Evolutionary conservation across 306 rosid species (phyloP), one percentile per base, ranked within the genome.

Genomic region (Trifolium repens): DNA sequence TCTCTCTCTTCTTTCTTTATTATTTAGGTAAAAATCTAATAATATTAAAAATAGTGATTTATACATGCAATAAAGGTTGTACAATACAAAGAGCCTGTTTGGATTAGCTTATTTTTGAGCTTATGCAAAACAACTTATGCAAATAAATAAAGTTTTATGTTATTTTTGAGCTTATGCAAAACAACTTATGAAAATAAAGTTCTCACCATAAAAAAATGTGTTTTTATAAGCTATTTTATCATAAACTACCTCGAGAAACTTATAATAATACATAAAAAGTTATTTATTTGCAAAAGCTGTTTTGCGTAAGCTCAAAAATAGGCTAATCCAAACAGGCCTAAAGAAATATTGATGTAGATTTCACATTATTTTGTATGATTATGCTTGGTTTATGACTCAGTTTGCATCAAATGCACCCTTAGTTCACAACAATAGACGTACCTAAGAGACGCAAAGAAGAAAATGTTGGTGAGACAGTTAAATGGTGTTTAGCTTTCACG

Each of bases 41-140:
- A 54, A 19, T 24, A 54, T 54, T 19, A 22, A 54, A 54, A 8
- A 54, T 19, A 5, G 19, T 54, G 14, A 54, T 54, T 3, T 54
- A 19, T 16, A 52, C 24, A 52, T 34, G 24, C 61, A 19, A 58
- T 58, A 58, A 26, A 26, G 64, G 64, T 12, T 58, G 64, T 24
- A 12, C 64, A 58, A 26, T 26, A 58, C 62, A 58, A 58, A 55
- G n/a, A n/a, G n/a, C n/a, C n/a, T n/a, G n/a, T n/a, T n/a, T n/a
- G n/a, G n/a, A n/a, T n/a, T n/a, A n/a, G n/a, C n/a, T n/a, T n/a
- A n/a, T n/a, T n/a, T n/a, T n/a, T n/a, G n/a, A n/a, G n/a, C n/a
- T n/a, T n/a, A n/a, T n/a, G n/a, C n/a, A n/a, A n/a, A n/a, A n/a
- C n/a, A n/a, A n/a, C n/a, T n/a, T n/a, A n/a, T n/a, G n/a, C n/a